Conservation (phyloP, 805 yeast species). For the Torulaspora microellipsoides region DNA sequence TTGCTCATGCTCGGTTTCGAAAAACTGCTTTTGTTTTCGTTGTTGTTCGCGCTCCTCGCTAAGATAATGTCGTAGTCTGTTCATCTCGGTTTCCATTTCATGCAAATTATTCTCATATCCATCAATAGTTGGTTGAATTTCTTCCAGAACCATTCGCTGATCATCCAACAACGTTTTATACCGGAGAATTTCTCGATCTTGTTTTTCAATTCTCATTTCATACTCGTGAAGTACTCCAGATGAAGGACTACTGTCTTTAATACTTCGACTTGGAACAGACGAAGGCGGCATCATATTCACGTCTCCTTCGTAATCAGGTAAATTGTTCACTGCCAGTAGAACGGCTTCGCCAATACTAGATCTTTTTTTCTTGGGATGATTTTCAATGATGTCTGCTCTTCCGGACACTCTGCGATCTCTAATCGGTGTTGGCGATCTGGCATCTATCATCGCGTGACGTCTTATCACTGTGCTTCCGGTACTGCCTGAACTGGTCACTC, state of each 20-base stretch:
- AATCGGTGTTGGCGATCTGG: slow-evolving; percentile 14
- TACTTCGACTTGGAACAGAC: slow-evolving; percentile 3
- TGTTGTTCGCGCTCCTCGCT: slow-evolving; percentile 25
- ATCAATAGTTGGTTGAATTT: slow-evolving; percentile 31
- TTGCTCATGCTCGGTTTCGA: slow-evolving; percentile 31
- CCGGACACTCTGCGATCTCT: slow-evolving; percentile 4
- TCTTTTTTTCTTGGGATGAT: background rate
- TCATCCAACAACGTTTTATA: slow-evolving; percentile 31
- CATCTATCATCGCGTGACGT: slow-evolving; percentile 7
- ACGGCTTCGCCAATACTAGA: background rate
- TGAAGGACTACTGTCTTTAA: slow-evolving; percentile 3
- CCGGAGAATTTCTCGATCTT: slow-evolving; percentile 20
- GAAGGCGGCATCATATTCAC: slow-evolving; percentile 18
- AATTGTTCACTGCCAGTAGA: background rate
- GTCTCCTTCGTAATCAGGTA: slow-evolving; percentile 3
- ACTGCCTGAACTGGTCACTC: slow-evolving; percentile 18
- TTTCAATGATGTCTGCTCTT: background rate
- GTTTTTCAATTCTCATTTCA: slow-evolving; percentile 17
- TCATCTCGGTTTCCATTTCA: slow-evolving; percentile 26
- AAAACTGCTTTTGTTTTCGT: slow-evolving; percentile 25
- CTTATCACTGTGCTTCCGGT: slow-evolving; percentile 14
- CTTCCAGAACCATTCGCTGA: slow-evolving; percentile 31
- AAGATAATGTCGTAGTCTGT: slow-evolving; percentile 22
- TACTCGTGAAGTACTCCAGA: slow-evolving; percentile 8
- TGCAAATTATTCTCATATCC: slow-evolving; percentile 33